These are phyloP conservation scores for Entomophthora muscae DNA, from an alignment of 371 early-diverging fungal species.

Conservation along the genomic window DNA sequence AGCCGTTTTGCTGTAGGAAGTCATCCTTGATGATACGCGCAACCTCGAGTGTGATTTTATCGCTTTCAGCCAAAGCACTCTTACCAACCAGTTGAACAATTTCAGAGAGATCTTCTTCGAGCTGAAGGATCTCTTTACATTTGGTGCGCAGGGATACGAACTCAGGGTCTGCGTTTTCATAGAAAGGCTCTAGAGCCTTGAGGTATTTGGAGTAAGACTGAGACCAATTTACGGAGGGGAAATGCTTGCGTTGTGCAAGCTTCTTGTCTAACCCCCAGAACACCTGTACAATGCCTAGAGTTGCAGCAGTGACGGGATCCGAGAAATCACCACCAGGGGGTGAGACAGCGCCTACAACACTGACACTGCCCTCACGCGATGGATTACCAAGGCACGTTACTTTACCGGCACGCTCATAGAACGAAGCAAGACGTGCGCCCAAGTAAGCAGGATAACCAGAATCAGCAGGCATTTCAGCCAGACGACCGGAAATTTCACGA, in stretches of 20 bases:
- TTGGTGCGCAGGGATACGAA: conserved; percentile 82
- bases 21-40: conserved; percentile 99
- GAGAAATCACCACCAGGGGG: conserved; percentile 99
- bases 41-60: conserved; percentile 97
- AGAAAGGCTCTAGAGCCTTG: conserved; percentile 91
- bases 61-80: conserved; percentile 89
- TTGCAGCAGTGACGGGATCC: conserved; percentile 98
- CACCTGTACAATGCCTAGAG: conserved; percentile 98
- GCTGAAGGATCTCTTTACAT: conserved; percentile 97
- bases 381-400: conserved; percentile 94
- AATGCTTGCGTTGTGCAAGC: conserved; percentile 99
- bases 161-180: conserved; percentile 87
- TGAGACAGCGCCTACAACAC: conserved; percentile 99
- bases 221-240: conserved; percentile 99
- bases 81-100: conserved; percentile 99
- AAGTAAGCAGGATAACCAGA: conserved; percentile 99
- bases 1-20: conserved; percentile 99
- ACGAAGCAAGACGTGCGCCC: conserved; percentile 97
- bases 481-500: conserved; percentile 99
- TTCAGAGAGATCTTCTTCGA: conserved; percentile 97
- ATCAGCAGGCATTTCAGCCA: conserved; percentile 99
- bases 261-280: conserved; percentile 99
- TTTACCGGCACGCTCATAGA: conserved; percentile 99
- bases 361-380: conserved; percentile 87
- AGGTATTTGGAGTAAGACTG: conserved; percentile 98